phyloP scores from a whole-genome alignment of 1,139 yeast genomes.

The Geotrichum macrosporum region DNA sequence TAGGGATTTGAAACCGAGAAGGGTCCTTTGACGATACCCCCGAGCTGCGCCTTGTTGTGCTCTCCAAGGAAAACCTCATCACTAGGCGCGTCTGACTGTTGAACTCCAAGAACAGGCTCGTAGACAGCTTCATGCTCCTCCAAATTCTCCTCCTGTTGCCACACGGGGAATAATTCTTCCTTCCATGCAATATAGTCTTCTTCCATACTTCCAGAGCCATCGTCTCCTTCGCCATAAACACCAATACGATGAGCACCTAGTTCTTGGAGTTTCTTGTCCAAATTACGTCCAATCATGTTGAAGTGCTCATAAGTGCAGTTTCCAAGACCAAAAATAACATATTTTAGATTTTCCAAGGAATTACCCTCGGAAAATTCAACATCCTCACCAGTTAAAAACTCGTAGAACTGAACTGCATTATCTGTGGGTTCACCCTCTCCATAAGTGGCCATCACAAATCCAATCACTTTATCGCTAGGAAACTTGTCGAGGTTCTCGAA shows the following conservation, averaged over 20 bases:
- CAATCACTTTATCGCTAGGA: slow-evolving; percentile 52
- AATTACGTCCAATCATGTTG: slow-evolving; percentile 73
- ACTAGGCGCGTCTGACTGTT: slow-evolving; percentile 36
- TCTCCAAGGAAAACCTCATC: slow-evolving; percentile 74
- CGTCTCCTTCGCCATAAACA: slow-evolving; percentile 84
- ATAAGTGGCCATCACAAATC: slow-evolving; percentile 83
- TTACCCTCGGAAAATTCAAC: slow-evolving; percentile 42
- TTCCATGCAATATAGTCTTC: slow-evolving; percentile 95
- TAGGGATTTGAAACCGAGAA: slow-evolving; percentile 81
- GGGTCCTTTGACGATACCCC: slow-evolving; percentile 60
- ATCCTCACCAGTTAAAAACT: slow-evolving; percentile 37
- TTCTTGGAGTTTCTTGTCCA: slow-evolving; percentile 47
- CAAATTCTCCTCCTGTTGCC: slow-evolving; percentile 60
- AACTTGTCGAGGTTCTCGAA: slow-evolving; percentile 66
- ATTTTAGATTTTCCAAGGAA: slow-evolving; percentile 59
- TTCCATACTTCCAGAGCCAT: slow-evolving; percentile 89
- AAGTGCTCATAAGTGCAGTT: slow-evolving; percentile 89
- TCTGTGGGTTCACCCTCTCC: slow-evolving; percentile 99
- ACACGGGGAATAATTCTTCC: slow-evolving; percentile 62
- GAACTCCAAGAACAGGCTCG: slow-evolving; percentile 64
- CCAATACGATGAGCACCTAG: slow-evolving; percentile 74
- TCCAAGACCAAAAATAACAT: slow-evolving; percentile 82
- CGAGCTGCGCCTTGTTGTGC: slow-evolving; percentile 63
- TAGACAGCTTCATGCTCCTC: slow-evolving; percentile 74
- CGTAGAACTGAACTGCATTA: slow-evolving; percentile 70